Evolutionary conservation across 2,329 filamentous ascomycete genomes (phyloP).

Genomic region (Fusarium transvaalense): DNA sequence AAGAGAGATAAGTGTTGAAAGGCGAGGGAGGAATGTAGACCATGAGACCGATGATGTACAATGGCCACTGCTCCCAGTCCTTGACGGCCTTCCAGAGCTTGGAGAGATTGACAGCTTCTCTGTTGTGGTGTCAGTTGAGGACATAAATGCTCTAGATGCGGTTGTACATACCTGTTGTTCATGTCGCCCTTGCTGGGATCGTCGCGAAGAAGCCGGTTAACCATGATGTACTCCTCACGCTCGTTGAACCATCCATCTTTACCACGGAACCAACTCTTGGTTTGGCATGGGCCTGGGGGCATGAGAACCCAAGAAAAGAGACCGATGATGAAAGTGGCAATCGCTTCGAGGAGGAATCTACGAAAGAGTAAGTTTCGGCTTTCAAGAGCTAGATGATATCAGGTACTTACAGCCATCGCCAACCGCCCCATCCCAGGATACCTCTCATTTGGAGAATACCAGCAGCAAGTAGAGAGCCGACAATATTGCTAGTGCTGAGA

Average conservation of each 20-base stretch:
- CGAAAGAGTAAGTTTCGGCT: neutral
- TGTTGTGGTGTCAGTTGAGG: slow-evolving; percentile 46
- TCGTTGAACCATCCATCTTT: slow-evolving; percentile 72
- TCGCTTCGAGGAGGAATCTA: slow-evolving; percentile 65
- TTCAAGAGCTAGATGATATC: accelerated
- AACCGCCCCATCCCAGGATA: slow-evolving; percentile 54
- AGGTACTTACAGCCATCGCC: slow-evolving; percentile 54
- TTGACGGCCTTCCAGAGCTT: slow-evolving; percentile 64
- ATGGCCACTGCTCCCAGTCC: slow-evolving; percentile 72
- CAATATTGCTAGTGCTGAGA: slow-evolving; percentile 67
- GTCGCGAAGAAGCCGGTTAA: slow-evolving; percentile 70
- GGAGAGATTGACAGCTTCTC: slow-evolving; percentile 50
- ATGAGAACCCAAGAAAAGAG: slow-evolving; percentile 60
- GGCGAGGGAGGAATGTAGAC: slow-evolving; percentile 58
- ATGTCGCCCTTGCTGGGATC: slow-evolving; percentile 72
- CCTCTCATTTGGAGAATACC: slow-evolving; percentile 56
- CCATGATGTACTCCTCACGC: slow-evolving; percentile 71
- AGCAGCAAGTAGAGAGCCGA: slow-evolving; percentile 63
- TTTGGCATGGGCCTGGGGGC: slow-evolving; percentile 62
- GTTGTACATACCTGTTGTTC: slow-evolving; percentile 62
- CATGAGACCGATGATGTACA: slow-evolving; percentile 62
- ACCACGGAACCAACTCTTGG: slow-evolving; percentile 68
- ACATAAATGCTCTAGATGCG: accelerated
- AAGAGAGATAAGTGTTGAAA: slow-evolving; percentile 60
- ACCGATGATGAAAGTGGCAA: slow-evolving; percentile 58